Evolutionary conservation across 495 filamentous ascomycete genomes (phyloP), one percentile per base, ranked within the genome.

Genomic region (Neurospora sp.): DNA sequence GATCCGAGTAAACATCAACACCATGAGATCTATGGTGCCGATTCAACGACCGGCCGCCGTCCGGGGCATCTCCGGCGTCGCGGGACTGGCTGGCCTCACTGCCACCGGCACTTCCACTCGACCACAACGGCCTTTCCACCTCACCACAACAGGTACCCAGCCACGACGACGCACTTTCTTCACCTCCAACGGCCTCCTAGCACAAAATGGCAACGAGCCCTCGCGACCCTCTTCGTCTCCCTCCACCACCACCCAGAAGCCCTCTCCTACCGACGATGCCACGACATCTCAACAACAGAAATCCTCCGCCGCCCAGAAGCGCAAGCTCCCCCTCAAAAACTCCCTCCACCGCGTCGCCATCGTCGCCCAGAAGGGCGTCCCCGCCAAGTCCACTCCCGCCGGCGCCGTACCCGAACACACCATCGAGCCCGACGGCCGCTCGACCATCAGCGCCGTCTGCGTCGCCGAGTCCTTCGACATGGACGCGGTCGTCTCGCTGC

Each of bases 401-500:
- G n/a, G 42, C 70, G 70, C 69, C 39, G 10, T 70, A 44, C 46
- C 68, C 61, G 12, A 70, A 27, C 59, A 61, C 12, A 31, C 46
- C 5, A 73, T 76, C 14, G 39, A 39, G 22, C 41, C 68, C 12
- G 79, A 81, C 46, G 79, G 77, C n/a, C 78, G 70, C 71, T 82
- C 91, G 82, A 88, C 84, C 71, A 89, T 97, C 46, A 93, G 89
- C 39, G 94, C 94, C 4, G 91, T 94, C 76, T 94, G 93, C 75
- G 90, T 93, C 3, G 93, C 94, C 27, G 93, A 97, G 78, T 89
- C 92, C 77, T 97, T 96, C 82, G 86, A 96, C 76, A 92, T 97
- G 82, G 85, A 88, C 75, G 82, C 84, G 70, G 92, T 93, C 5
- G 86, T 89, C 70, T 88, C 90, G 20, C 90, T 96, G 16, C 78